phyloP scores from a whole-genome alignment of 257 asterid species.

The Penstemon davidsonii region DNA sequence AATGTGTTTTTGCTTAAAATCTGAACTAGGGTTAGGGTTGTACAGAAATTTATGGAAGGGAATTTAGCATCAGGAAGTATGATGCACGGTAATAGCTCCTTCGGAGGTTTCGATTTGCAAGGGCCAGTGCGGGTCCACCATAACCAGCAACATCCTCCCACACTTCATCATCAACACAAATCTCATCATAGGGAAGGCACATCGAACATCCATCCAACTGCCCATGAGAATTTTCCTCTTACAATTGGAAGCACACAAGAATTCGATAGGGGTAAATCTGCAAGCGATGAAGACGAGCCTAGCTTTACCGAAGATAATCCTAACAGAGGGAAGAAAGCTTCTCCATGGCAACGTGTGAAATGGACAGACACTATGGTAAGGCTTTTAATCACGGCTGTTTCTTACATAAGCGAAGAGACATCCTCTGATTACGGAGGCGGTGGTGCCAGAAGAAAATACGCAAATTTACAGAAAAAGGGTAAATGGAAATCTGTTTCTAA shows the following conservation, averaged over 20 bases:
- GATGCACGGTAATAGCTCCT: neutral
- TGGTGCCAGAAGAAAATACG: slow-evolving; percentile 43
- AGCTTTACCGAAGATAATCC: slow-evolving; percentile 50
- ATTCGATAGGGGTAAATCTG: slow-evolving; percentile 44
- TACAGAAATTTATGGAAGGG: slow-evolving; percentile 27
- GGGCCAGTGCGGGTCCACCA: slow-evolving; percentile 48
- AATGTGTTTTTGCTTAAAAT: slow-evolving; percentile 1
- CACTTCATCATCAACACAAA: slow-evolving; percentile 36
- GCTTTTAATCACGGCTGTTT: slow-evolving; percentile 54
- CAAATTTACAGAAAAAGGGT: slow-evolving; percentile 67
- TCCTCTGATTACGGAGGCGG: slow-evolving; percentile 42
- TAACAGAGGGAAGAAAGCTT: slow-evolving; percentile 40
- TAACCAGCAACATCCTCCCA: slow-evolving; percentile 39
- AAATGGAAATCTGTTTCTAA: slow-evolving; percentile 85
- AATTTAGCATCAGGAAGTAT: slow-evolving; percentile 45
- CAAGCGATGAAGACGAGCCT: slow-evolving; percentile 76
- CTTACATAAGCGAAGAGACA: slow-evolving; percentile 55
- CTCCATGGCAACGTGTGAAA: slow-evolving; percentile 63
- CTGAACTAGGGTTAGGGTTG: neutral
- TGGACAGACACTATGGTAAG: slow-evolving; percentile 57
- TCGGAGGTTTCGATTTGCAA: slow-evolving; percentile 26
- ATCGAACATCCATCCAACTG: slow-evolving; percentile 40
- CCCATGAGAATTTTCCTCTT: slow-evolving; percentile 57
- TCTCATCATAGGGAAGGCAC: slow-evolving; percentile 43
- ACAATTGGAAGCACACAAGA: slow-evolving; percentile 49